Conservation (phyloP, 2,329 filamentous ascomycete species). For the Xylariaceae sp. region DNA sequence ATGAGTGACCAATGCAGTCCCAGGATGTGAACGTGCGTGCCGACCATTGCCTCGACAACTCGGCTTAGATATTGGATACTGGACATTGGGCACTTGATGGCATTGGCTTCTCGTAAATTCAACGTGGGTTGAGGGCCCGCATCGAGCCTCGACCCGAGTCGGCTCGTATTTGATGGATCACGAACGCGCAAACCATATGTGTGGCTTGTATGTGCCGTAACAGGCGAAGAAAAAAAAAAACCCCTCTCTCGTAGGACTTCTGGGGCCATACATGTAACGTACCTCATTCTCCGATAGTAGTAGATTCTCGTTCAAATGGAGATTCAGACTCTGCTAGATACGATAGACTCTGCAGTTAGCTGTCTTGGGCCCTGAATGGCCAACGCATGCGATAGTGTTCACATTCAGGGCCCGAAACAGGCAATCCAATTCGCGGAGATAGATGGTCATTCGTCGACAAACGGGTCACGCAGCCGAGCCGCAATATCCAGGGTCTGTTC, state of each 20-base stretch:
- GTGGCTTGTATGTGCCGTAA: not conserved
- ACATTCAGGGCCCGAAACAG: not conserved
- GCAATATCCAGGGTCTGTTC: not conserved
- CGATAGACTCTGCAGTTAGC: no score
- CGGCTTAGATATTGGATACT: not conserved
- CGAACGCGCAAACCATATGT: not conserved
- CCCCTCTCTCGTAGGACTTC: not conserved
- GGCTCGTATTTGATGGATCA: not conserved
- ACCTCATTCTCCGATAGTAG: no score
- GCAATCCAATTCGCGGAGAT: not conserved
- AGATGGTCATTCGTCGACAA: not conserved
- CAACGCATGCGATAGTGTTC: not conserved
- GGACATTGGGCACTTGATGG: no score
- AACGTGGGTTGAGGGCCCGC: not conserved
- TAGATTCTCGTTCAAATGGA: no score
- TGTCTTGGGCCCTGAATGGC: not conserved
- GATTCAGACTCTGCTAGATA: no score
- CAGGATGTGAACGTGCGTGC: no score
- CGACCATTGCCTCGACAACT: no score
- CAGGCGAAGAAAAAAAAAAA: not conserved
- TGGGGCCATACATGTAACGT: no score
- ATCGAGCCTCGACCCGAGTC: not conserved
- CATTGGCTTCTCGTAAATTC: no score
- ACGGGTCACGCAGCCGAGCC: not conserved
- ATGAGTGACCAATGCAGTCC: no score